A percentile compares a stretch with the other conserved stretches of the same genome.
These are phyloP conservation scores for Apiospora hydei DNA, from an alignment of 2,329 filamentous ascomycete species.

Conservation along the genomic window DNA sequence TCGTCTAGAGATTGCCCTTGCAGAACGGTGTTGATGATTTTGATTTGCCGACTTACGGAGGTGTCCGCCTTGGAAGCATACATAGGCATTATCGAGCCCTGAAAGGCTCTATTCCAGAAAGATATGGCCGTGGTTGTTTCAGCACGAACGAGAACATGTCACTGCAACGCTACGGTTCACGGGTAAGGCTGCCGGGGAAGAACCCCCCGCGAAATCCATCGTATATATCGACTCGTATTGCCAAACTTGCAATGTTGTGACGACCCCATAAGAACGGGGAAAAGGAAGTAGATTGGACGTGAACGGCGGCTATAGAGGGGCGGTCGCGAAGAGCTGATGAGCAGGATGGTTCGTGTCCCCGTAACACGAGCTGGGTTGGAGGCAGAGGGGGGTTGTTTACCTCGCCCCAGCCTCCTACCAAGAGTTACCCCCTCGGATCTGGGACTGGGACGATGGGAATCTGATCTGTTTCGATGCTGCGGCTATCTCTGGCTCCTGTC, in stretches of 20 bases:
- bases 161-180: too few species aligned
- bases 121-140: not conserved
- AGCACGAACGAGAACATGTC: not conserved
- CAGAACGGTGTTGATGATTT: not conserved
- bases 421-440: not conserved
- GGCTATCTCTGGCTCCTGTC: not conserved
- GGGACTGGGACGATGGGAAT: not conserved
- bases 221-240: not conserved
- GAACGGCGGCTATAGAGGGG: not conserved
- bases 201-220: not conserved
- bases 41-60: not conserved
- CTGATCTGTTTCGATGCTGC: not conserved
- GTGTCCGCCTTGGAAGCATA: not conserved
- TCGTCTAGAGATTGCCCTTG: not conserved
- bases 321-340: not conserved
- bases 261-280: not conserved
- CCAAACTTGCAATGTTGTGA: not conserved
- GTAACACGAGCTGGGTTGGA: conserved; percentile 8
- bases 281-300: not conserved
- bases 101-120: not conserved
- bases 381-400: not conserved
- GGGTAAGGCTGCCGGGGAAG: not conserved
- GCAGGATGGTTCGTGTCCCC: not conserved
- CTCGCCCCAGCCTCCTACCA: not conserved
- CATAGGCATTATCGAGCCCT: not conserved